A percentile compares a stretch with the other conserved stretches of the same genome.
Evolutionary conservation across 2,329 filamentous ascomycete species (phyloP).

Genomic region (Phaeosphaeria sp.): DNA sequence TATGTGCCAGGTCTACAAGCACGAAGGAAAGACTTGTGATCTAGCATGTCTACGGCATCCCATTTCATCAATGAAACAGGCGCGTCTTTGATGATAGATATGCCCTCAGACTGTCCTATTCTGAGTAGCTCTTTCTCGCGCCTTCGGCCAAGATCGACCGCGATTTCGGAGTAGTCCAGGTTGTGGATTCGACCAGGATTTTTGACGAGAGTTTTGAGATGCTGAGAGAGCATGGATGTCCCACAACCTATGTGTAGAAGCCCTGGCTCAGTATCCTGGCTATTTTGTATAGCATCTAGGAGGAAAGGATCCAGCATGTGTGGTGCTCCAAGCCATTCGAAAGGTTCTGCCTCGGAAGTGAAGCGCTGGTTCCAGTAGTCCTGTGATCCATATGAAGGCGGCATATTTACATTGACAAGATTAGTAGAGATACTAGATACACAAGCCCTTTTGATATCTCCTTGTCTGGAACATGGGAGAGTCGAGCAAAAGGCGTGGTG

Average conservation of each 20-base stretch:
- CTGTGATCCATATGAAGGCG: constrained; percentile 43
- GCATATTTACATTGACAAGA: constrained; percentile 1
- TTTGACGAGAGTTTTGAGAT: constrained; percentile 42
- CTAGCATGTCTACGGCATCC: constrained; percentile 45
- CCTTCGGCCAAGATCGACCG: constrained; percentile 39
- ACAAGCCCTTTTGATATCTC: neutral
- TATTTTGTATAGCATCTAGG: constrained; percentile 24
- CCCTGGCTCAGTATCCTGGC: constrained; percentile 20
- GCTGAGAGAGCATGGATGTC: constrained; percentile 46
- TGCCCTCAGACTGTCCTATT: constrained; percentile 2
- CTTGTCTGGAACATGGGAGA: neutral
- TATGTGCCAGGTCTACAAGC: constrained; percentile 32
- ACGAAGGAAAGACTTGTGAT: constrained; percentile 36
- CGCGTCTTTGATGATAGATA: neutral
- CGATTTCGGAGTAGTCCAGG: constrained; percentile 47
- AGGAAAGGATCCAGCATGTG: constrained; percentile 38
- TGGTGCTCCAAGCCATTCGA: constrained; percentile 49
- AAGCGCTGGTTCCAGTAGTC: constrained; percentile 50
- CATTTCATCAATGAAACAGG: constrained; percentile 36
- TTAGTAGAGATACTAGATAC: too few relatives aligned
- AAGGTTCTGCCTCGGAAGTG: constrained; percentile 38
- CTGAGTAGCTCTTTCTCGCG: constrained; percentile 37
- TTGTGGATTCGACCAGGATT: constrained; percentile 45
- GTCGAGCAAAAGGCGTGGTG: neutral
- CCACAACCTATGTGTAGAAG: constrained; percentile 51